Percentiles rank a stretch among this genome's conserved stretches.
phyloP scores from a whole-genome alignment of 108 stramenopile species.

The Conticribra guillardii region DNA sequence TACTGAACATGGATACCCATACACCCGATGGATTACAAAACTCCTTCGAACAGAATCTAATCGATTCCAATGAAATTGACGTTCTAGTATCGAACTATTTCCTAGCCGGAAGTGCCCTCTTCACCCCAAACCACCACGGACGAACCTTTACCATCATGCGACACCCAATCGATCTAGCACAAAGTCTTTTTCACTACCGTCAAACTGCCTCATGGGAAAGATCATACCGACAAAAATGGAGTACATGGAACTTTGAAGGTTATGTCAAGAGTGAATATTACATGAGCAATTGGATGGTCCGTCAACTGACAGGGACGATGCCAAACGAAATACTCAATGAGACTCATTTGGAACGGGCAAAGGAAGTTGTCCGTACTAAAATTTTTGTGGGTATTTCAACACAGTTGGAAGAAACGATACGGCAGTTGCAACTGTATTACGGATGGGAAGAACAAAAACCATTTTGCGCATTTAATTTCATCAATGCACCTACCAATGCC shows the following conservation, averaged over 20 bases:
- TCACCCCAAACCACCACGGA: conserved; percentile 27
- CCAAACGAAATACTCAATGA: conserved; percentile 34
- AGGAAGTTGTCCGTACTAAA: conserved; percentile 19
- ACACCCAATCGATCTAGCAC: conserved; percentile 40
- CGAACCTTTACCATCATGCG: conserved; percentile 31
- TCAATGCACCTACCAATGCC: conserved; percentile 13
- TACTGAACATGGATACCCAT: conserved; percentile 36
- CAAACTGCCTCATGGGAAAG: conserved; percentile 46
- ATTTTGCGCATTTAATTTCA: conserved; percentile 14
- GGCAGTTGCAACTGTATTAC: conserved; percentile 32
- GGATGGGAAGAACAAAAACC: conserved; percentile 32
- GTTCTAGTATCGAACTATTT: conserved; percentile 45
- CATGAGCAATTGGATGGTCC: conserved; percentile 43
- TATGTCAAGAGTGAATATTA: conserved; percentile 27
- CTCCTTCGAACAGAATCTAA: conserved; percentile 5
- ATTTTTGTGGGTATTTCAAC: conserved; percentile 35
- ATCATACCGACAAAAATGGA: conserved; percentile 36
- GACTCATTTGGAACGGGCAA: conserved; percentile 34
- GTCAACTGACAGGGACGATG: conserved; percentile 45
- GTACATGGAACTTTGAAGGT: conserved; percentile 28
- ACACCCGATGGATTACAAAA: conserved; percentile 22
- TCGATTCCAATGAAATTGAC: conserved; percentile 13
- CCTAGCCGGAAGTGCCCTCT: conserved; percentile 27
- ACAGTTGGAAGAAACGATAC: conserved; percentile 44
- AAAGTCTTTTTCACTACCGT: conserved; percentile 45